Evolutionary conservation across 2,329 filamentous ascomycete species (phyloP).

Genomic region (Apiospora kogelbergensis): DNA sequence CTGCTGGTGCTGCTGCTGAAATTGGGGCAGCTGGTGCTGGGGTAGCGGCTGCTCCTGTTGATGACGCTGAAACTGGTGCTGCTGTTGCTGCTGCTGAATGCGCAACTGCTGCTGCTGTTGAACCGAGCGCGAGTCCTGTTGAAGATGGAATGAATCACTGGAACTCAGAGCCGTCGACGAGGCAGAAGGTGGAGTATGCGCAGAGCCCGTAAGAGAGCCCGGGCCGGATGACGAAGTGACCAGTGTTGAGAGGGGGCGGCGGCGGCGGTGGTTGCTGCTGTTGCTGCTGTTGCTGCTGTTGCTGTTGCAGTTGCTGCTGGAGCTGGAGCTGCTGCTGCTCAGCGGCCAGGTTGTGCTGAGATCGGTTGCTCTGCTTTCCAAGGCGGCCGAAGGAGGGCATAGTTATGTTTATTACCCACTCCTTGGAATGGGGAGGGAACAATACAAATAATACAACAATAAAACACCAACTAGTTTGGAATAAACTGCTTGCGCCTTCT

Average conservation of each 20-base stretch:
- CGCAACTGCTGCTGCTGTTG: slow-evolving; percentile 22
- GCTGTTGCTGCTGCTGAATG: slow-evolving; percentile 20
- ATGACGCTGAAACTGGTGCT: slow-evolving; percentile 25
- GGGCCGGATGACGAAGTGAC: slow-evolving; percentile 14
- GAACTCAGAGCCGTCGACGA: slow-evolving; percentile 47
- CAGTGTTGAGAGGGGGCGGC: slow-evolving; percentile 24
- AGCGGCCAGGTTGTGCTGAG: slow-evolving; percentile 55
- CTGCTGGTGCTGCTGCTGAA: slow-evolving; percentile 30
- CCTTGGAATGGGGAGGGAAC: slow-evolving; percentile 7
- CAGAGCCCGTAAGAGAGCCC: slow-evolving; percentile 18
- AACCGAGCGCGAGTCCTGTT: slow-evolving; percentile 13
- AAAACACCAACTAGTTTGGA: slow-evolving; percentile 8
- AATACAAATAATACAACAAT: slow-evolving; percentile 9
- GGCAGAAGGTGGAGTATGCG: slow-evolving; percentile 43
- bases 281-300: slow-evolving; percentile 21
- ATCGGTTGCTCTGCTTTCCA: slow-evolving; percentile 45
- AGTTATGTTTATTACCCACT: slow-evolving; percentile 12
- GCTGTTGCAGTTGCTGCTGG: slow-evolving; percentile 26
- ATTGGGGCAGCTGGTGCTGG: slow-evolving; percentile 29
- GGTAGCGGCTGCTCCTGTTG: slow-evolving; percentile 15
- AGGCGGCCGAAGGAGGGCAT: slow-evolving; percentile 18
- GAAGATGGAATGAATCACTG: slow-evolving; percentile 45
- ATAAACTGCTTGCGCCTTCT: slow-evolving; percentile 9
- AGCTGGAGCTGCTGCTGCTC: slow-evolving; percentile 34
- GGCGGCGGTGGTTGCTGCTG: slow-evolving; percentile 11